Evolutionary conservation across 2,329 filamentous ascomycete genomes (phyloP).

Genomic region (Alternaria arborescens): DNA sequence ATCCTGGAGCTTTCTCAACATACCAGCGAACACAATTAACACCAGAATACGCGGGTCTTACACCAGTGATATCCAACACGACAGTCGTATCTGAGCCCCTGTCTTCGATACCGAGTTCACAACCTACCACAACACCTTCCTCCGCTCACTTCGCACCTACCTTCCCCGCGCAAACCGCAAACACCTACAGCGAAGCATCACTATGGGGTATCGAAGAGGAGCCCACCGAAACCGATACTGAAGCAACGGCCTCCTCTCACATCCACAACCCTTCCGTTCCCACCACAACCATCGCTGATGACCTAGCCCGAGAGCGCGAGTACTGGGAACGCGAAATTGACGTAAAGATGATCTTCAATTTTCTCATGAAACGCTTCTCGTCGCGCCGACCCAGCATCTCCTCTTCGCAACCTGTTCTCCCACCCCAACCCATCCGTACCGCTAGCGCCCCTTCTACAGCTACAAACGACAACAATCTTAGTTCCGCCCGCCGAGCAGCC

Average conservation of each 20-base stretch:
- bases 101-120: constrained; percentile 39
- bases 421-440: constrained; percentile 4
- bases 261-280: constrained; percentile 17
- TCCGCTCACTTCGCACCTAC: constrained; percentile 62
- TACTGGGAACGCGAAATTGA: constrained; percentile 96
- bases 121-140: constrained; percentile 40
- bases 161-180: constrained; percentile 43
- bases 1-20: constrained; percentile 88
- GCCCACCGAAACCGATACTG: constrained; percentile 53
- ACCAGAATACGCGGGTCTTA: constrained; percentile 80
- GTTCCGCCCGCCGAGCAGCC: constrained; percentile 73
- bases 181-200: constrained; percentile 60
- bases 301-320: constrained; percentile 64
- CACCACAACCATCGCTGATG: constrained; percentile 36
- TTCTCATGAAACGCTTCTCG: constrained; percentile 50
- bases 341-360: constrained; percentile 89
- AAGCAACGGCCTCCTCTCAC: constrained; percentile 57
- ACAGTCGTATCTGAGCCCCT: constrained; percentile 31
- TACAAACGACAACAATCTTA: constrained; percentile 27
- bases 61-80: constrained; percentile 58
- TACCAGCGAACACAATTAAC: constrained; percentile 69
- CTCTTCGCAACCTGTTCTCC: constrained; percentile 15
- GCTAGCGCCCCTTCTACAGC: background rate
- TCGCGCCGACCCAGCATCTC: constrained; percentile 44
- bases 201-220: constrained; percentile 74